phyloP scores from a whole-genome alignment of 148 eudicot genomes.

The Rhododendron ferrugineum region DNA sequence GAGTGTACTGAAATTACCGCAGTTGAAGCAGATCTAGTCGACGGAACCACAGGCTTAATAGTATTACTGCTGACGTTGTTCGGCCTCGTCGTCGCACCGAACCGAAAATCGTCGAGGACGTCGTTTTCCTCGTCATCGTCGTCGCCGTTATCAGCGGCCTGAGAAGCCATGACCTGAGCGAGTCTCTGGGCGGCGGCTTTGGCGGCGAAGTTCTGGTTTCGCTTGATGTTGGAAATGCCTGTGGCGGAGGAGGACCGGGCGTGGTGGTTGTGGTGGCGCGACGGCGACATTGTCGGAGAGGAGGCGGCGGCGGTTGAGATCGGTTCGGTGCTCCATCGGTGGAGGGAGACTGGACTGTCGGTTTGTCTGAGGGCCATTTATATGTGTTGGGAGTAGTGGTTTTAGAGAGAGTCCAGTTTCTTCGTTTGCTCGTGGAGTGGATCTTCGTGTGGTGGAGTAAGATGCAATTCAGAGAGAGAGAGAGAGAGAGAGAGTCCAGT shows the following conservation, averaged over 20 bases:
- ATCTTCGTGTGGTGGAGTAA: constrained; percentile 1
- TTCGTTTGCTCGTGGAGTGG: neutral
- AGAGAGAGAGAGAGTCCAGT: neutral
- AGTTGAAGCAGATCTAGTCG: constrained; percentile 66
- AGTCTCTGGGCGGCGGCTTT: constrained; percentile 91
- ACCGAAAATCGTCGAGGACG: constrained; percentile 39
- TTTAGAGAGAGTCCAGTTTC: neutral
- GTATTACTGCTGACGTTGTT: neutral
- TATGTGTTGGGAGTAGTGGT: neutral
- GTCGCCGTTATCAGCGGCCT: constrained; percentile 45
- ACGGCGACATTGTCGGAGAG: constrained; percentile 82
- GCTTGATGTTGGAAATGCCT: constrained; percentile 64
- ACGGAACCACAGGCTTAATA: constrained; percentile 14
- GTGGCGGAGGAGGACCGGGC: constrained; percentile 31
- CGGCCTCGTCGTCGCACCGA: neutral
- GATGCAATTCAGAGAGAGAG: too few relatives aligned
- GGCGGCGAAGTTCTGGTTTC: constrained; percentile 90
- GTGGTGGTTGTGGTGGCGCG: constrained; percentile 36
- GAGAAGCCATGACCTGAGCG: constrained; percentile 89
- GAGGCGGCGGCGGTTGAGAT: constrained; percentile 51
- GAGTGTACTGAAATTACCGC: constrained; percentile 41
- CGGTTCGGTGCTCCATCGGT: constrained; percentile 61
- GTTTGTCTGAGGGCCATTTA: constrained; percentile 72
- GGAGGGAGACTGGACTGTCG: constrained; percentile 63
- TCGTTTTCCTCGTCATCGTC: constrained; percentile 42